Evolutionary conservation across 2,329 filamentous ascomycete species (phyloP).

Genomic region (Chalaropsis ovoidea): DNA sequence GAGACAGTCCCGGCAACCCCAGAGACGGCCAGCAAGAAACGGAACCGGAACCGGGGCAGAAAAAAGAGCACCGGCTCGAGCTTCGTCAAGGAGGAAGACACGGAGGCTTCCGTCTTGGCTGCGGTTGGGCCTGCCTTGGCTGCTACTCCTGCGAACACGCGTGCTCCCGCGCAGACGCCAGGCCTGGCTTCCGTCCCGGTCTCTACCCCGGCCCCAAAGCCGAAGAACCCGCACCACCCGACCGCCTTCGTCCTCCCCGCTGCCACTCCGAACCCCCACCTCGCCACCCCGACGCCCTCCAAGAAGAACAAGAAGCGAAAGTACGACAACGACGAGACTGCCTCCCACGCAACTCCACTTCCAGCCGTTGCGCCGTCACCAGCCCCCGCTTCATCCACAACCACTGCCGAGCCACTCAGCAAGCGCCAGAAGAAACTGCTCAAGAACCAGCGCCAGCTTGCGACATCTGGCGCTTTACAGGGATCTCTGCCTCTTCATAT

Average conservation of each 20-base stretch:
- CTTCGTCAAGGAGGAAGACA: neutral
- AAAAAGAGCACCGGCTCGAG: constrained; percentile 8
- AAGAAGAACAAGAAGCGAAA: constrained; percentile 9
- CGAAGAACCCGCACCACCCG: neutral
- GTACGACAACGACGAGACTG: neutral
- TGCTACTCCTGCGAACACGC: neutral
- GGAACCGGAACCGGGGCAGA: neutral
- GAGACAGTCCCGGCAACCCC: neutral
- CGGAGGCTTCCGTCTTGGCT: neutral
- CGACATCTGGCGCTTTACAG: neutral
- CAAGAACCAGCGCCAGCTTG: neutral
- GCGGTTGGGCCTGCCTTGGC: neutral
- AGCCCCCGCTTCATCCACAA: neutral
- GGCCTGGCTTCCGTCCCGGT: too few species aligned
- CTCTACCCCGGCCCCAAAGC: neutral
- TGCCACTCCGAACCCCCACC: neutral
- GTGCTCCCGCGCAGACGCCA: neutral
- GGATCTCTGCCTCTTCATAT: too few species aligned
- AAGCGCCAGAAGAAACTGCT: constrained; percentile 19
- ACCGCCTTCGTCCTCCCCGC: too few species aligned
- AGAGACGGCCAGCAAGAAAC: neutral
- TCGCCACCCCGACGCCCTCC: neutral
- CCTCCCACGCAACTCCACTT: neutral
- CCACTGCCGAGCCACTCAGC: constrained; percentile 1
- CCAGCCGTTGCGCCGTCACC: neutral